These are phyloP conservation scores for Raffaelea arxii DNA, from an alignment of 2,329 filamentous ascomycete species.

Conservation along the genomic window DNA sequence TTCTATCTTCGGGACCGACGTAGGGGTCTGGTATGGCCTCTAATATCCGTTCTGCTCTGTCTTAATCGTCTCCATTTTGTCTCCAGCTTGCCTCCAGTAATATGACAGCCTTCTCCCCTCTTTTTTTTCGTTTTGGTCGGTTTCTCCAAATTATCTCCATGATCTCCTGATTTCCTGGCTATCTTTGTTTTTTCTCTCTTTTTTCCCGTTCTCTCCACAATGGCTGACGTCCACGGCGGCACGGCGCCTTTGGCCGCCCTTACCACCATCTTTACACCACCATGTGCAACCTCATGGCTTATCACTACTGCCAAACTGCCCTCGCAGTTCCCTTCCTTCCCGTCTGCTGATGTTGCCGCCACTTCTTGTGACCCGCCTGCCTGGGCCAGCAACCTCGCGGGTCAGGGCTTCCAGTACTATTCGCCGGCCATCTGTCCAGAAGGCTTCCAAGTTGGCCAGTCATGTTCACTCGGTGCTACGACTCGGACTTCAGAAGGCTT, in stretches of 20 bases:
- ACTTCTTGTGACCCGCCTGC: conserved; percentile 20
- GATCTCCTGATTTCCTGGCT: no score
- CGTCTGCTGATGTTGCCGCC: conserved; percentile 16
- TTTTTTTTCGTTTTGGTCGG: no score
- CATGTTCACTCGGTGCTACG: conserved; percentile 15
- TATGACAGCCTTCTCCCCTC: no score
- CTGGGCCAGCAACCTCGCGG: conserved; percentile 24
- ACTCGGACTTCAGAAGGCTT: conserved; percentile 10
- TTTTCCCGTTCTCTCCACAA: background rate
- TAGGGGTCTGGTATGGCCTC: no score
- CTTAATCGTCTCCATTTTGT: no score
- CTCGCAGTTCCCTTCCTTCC: conserved; percentile 28
- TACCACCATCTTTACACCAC: conserved; percentile 29
- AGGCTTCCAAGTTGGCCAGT: conserved; percentile 24
- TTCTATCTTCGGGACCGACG: no score
- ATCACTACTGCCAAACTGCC: conserved; percentile 27
- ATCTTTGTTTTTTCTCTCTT: background rate
- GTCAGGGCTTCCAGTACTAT: conserved; percentile 27
- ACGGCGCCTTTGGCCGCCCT: conserved; percentile 25
- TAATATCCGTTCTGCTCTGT: no score
- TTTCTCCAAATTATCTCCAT: no score
- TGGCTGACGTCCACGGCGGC: conserved; percentile 16
- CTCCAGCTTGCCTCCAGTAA: no score
- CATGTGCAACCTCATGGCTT: conserved; percentile 29
- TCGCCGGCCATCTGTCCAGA: conserved; percentile 29